Conservation (phyloP, 768 basidiomycete species). For the Rhodotorula sphaerocarpa region DNA sequence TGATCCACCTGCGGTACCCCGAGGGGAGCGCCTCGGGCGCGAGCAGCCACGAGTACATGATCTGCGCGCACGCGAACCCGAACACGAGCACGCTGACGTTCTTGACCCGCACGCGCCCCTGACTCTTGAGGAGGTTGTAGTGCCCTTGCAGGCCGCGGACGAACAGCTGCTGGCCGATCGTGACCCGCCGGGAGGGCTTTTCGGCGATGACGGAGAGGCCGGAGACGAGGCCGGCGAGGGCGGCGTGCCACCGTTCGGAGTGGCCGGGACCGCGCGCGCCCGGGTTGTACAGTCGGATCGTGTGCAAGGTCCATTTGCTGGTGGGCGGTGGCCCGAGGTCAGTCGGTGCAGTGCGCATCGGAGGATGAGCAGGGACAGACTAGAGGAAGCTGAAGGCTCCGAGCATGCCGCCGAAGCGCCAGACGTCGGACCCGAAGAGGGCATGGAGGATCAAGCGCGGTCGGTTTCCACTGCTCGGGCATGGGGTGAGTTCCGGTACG, state of each 20-base stretch:
- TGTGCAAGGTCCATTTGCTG: slow-evolving; percentile 52
- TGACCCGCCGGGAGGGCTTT: slow-evolving; percentile 55
- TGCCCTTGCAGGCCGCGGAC: slow-evolving; percentile 85
- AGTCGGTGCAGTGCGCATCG: slow-evolving; percentile 44
- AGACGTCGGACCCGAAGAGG: slow-evolving; percentile 70
- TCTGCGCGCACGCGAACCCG: slow-evolving; percentile 72
- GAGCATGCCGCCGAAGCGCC: slow-evolving; percentile 80
- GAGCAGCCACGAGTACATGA: slow-evolving; percentile 45
- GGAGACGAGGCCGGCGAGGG: slow-evolving; percentile 66
- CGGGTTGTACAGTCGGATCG: slow-evolving; percentile 37
- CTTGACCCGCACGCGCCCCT: slow-evolving; percentile 62
- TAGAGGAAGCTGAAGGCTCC: slow-evolving; percentile 56
- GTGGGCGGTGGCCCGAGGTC: slow-evolving; percentile 3
- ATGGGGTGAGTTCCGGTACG: not conserved
- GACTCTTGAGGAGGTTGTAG: slow-evolving; percentile 67
- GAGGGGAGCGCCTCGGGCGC: slow-evolving; percentile 35
- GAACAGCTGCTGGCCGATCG: slow-evolving; percentile 78
- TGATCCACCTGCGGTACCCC: slow-evolving; percentile 36
- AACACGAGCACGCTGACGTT: slow-evolving; percentile 79
- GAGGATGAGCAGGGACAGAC: slow-evolving; percentile 22
- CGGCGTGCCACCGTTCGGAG: slow-evolving; percentile 60
- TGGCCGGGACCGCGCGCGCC: slow-evolving; percentile 47
- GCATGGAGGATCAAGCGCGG: slow-evolving; percentile 66
- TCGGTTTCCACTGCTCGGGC: slow-evolving; percentile 52
- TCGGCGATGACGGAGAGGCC: slow-evolving; percentile 72